Evolutionary conservation across 2,329 filamentous ascomycete species (phyloP).

Genomic region (Pseudogymnoascus verrucosus): DNA sequence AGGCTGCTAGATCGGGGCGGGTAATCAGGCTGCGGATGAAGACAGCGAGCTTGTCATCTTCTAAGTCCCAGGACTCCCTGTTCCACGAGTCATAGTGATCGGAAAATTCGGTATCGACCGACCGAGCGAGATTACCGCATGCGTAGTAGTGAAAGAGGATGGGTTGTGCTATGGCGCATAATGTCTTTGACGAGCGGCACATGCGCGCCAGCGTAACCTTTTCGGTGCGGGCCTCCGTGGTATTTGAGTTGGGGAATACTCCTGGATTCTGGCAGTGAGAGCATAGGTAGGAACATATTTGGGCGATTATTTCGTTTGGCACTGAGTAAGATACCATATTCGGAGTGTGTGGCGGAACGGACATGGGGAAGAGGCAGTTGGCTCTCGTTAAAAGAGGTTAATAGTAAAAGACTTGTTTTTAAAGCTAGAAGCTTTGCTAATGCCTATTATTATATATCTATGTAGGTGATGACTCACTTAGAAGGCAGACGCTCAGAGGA

Average conservation of each 20-base stretch:
- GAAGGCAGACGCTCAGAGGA: too few relatives aligned
- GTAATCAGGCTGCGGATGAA: neutral
- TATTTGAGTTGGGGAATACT: neutral
- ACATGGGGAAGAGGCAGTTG: too few relatives aligned
- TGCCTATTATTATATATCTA: too few relatives aligned
- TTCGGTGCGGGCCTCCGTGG: conserved; percentile 20
- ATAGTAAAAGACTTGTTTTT: too few relatives aligned
- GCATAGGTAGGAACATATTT: neutral
- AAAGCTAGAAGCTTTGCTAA: too few relatives aligned
- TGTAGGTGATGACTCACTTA: too few relatives aligned
- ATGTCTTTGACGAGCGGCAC: neutral
- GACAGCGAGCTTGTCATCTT: neutral
- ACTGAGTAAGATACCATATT: neutral
- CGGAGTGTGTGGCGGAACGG: neutral
- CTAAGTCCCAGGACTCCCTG: neutral
- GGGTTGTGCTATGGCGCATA: neutral
- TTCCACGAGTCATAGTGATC: neutral
- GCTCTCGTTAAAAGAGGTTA: too few relatives aligned
- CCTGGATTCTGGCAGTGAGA: neutral
- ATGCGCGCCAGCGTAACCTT: neutral
- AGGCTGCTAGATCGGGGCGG: neutral
- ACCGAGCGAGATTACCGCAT: neutral
- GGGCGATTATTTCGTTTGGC: neutral
- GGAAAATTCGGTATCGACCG: neutral
- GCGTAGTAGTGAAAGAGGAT: neutral